phyloP scores from a whole-genome alignment of 2,329 filamentous ascomycete species.

The Diaporthe citriasiana region DNA sequence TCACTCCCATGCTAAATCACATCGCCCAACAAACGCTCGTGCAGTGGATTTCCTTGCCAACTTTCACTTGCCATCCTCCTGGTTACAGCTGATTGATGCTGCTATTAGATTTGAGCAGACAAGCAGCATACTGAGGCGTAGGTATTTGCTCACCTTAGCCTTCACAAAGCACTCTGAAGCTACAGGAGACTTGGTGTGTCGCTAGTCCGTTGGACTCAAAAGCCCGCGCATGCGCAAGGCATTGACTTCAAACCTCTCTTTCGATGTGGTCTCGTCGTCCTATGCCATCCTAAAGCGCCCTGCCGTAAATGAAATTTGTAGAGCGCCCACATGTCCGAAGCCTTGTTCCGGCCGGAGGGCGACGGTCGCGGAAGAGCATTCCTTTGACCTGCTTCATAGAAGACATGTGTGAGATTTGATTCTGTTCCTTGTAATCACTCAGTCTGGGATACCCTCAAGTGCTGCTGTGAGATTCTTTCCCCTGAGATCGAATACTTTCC shows the following conservation, averaged over 20 bases:
- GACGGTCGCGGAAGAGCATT: not conserved
- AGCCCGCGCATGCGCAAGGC: too few species aligned
- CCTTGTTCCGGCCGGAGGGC: not conserved
- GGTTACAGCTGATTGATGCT: not conserved
- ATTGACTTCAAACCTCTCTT: too few species aligned
- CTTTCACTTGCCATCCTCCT: too few species aligned
- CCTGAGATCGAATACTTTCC: too few species aligned
- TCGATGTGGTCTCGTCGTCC: too few species aligned
- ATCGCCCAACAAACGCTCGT: not conserved
- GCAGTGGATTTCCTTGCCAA: not conserved
- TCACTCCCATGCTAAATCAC: not conserved
- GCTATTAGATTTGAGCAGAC: not conserved
- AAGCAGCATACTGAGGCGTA: not conserved
- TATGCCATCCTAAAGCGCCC: not conserved
- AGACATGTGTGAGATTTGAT: not conserved
- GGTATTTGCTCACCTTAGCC: not conserved
- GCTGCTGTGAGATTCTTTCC: too few species aligned
- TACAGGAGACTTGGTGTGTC: not conserved
- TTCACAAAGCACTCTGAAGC: not conserved
- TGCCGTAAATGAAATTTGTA: not conserved
- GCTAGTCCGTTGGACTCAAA: too few species aligned
- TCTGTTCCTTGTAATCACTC: not conserved
- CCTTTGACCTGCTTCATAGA: not conserved
- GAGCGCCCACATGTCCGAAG: not conserved
- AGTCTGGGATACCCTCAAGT: not conserved